Conservation (phyloP, 164 flowering plant genomes). For the Hamamelis virginiana region DNA sequence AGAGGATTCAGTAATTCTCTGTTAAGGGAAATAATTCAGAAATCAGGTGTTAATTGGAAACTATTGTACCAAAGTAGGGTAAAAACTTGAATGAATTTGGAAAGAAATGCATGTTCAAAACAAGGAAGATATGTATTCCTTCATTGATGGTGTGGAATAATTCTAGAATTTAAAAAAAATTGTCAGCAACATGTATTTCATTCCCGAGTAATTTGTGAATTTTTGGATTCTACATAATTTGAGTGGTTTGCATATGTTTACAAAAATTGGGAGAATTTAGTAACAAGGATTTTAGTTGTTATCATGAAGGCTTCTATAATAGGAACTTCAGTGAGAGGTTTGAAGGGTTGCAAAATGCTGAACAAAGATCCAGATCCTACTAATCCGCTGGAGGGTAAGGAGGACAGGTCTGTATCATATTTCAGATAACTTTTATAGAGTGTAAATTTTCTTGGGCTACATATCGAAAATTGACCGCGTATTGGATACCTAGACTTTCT, state of each 20-base stretch:
- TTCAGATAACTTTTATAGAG: no score
- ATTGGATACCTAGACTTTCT: neutral
- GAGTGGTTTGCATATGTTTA: neutral
- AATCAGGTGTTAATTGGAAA: neutral
- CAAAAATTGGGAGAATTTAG: neutral
- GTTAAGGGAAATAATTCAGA: neutral
- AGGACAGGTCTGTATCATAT: slow-evolving; percentile 64
- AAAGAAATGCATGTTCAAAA: no score
- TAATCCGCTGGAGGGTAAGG: slow-evolving; percentile 74
- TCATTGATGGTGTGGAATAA: neutral
- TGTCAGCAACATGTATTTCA: no score
- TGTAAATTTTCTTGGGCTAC: no score
- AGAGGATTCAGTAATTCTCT: neutral
- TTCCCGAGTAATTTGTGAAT: no score
- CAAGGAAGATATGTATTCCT: neutral
- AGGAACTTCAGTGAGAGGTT: slow-evolving; percentile 74
- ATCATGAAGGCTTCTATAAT: slow-evolving; percentile 65
- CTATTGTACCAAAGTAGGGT: no score
- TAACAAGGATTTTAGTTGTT: neutral
- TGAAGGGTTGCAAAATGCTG: slow-evolving; percentile 86
- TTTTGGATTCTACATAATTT: neutral
- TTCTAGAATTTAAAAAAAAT: neutral
- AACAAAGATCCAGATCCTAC: slow-evolving; percentile 93
- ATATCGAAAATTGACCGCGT: no score
- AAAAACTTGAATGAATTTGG: no score